Conservation (phyloP, 2,329 filamentous ascomycete species). For the Claviceps sp. region DNA sequence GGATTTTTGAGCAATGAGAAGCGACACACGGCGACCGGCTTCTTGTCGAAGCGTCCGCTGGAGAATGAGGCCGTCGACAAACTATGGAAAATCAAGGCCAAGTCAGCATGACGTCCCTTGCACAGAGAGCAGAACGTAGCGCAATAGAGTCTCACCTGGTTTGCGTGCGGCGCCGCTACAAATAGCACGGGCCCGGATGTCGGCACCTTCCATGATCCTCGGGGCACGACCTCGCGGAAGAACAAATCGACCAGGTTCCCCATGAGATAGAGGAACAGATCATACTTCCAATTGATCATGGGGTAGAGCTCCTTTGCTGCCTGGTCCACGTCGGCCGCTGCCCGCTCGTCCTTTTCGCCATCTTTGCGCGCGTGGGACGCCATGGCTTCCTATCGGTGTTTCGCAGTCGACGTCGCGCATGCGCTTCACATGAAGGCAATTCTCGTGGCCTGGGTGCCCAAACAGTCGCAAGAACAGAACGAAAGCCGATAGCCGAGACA, state of each 20-base stretch:
- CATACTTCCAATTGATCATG: constrained; percentile 64
- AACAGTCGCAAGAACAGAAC: not conserved
- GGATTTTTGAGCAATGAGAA: constrained; percentile 90
- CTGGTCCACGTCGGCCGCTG: constrained; percentile 26
- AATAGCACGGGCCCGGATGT: constrained; percentile 81
- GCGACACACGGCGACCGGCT: constrained; percentile 76
- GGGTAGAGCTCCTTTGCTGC: constrained; percentile 44
- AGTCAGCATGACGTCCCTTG: not conserved
- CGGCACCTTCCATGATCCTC: constrained; percentile 90
- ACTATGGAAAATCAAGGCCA: constrained; percentile 37
- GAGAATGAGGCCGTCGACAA: constrained; percentile 87
- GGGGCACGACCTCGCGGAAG: constrained; percentile 93
- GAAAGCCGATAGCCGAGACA: not conserved
- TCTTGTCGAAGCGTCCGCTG: constrained; percentile 83
- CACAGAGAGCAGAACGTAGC: not conserved
- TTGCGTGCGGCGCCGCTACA: constrained; percentile 92
- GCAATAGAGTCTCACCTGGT: constrained; percentile 48
- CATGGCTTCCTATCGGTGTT: constrained; percentile 1
- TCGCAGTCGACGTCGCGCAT: not conserved
- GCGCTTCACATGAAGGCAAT: not conserved
- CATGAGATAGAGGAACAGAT: constrained; percentile 63
- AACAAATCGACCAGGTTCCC: constrained; percentile 86
- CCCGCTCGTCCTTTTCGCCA: constrained; percentile 39
- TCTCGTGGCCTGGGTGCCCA: not conserved
- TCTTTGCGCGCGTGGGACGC: constrained; percentile 8